Evolutionary conservation across 148 eudicot species (phyloP), one percentile per base, ranked within the genome.

Genomic region (Arbutus unedo): DNA sequence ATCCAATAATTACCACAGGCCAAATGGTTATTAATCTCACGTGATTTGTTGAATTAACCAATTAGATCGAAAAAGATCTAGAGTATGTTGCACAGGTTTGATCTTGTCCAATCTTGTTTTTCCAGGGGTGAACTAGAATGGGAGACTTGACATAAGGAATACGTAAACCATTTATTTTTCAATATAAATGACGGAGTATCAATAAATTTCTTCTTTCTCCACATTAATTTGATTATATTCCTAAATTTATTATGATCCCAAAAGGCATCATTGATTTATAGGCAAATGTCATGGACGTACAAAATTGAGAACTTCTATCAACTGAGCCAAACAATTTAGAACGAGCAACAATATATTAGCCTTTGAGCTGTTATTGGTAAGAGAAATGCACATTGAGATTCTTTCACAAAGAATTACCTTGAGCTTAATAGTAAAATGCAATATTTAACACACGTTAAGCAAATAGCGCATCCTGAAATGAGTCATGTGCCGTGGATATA

Each of bases 141-240:
- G 16, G 71, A 66, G 71, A 41, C 23, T 2, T 19, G 71, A 25
- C 23, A 9, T 23, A 23, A 64, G 70, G 21, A 64, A 10, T 8
- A 21, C 23, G 43, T 10, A 56, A 10, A 56, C 16, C 53, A 11
- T 8, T 9, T 64, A n/a, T 64, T 62, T 64, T 8, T 23, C 38
- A 21, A 9, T 8, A 64, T 23, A 64, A 64, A 64, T 11, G 8
- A 64, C 21, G 21, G 21, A 10, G 41, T 64, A 23, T 23, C 6
- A n/a, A n/a, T n/a, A 64, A 64, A n/a, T 64, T 23, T 64, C 70
- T 23, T 21, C 70, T 64, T 64, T 64, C 70, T 64, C 70, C 31
- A 9, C 13, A 56, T 13, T 56, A 56, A 56, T 56, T 13, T 56
- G 15, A n/a, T n/a, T n/a, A n/a, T n/a, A n/a, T n/a, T n/a, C n/a